phyloP scores from a whole-genome alignment of 192 early-diverging fungal genomes.

The Coemansia biformis region DNA sequence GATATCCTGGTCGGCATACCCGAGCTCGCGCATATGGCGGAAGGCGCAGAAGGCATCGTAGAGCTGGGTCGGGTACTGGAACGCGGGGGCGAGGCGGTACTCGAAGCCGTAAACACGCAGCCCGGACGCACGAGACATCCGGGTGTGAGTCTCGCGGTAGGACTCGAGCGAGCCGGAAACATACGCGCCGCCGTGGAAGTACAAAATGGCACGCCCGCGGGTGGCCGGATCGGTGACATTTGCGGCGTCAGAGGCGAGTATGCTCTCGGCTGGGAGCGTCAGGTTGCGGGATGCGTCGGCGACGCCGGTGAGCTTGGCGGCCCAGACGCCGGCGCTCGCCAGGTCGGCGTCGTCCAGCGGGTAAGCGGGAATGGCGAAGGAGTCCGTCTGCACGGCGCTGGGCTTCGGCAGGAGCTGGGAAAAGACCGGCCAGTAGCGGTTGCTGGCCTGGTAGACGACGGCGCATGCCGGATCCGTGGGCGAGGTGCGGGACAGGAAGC shows the following conservation, averaged over 20 bases:
- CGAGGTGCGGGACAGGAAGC: conserved; percentile 3
- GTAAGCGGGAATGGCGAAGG: conserved; percentile 1
- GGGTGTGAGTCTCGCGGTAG: conserved; percentile 38
- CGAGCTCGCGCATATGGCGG: conserved; percentile 48
- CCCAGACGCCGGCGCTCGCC: conserved; percentile 10
- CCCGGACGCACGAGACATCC: conserved; percentile 49
- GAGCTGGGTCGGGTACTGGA: conserved; percentile 74
- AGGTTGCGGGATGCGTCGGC: not conserved
- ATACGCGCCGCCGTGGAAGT: conserved; percentile 74
- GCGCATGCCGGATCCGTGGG: not conserved
- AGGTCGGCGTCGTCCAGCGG: not conserved
- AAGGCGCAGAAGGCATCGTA: conserved; percentile 78
- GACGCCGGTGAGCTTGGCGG: not conserved
- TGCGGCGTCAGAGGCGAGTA: not conserved
- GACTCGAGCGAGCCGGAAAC: conserved; percentile 32
- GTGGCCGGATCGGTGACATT: not conserved
- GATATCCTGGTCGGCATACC: conserved; percentile 12
- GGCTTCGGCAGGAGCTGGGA: not conserved
- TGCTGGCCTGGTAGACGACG: not conserved
- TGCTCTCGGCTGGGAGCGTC: conserved; percentile 10
- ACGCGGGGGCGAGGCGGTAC: conserved; percentile 78
- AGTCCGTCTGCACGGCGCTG: not conserved
- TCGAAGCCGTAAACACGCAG: conserved; percentile 51
- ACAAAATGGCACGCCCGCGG: conserved; percentile 44
- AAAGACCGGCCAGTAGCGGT: conserved; percentile 3